phyloP scores from a whole-genome alignment of 2,329 filamentous ascomycete species.

The Cercospora sp. region DNA sequence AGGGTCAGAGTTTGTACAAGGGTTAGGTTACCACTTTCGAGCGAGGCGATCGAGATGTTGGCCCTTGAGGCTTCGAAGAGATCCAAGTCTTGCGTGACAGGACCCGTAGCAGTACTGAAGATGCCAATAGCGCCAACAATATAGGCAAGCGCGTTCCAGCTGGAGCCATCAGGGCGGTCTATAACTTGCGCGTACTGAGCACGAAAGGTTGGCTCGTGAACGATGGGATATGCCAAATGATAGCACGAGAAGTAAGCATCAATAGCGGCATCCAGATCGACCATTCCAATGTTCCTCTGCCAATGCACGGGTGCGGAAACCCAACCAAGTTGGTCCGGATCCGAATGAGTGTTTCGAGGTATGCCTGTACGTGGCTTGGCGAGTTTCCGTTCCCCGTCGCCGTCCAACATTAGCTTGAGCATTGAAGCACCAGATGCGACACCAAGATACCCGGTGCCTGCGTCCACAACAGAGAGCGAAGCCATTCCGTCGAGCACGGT shows the following conservation, averaged over 20 bases:
- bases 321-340: conserved; percentile 22
- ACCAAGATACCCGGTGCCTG: conserved; percentile 49
- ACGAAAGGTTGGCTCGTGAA: conserved; percentile 51
- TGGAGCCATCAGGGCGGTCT: conserved; percentile 44
- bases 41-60: conserved; percentile 48
- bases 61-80: conserved; percentile 49
- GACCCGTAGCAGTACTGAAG: conserved; percentile 42
- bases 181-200: conserved; percentile 49
- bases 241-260: conserved; percentile 52
- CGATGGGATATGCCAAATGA: conserved; percentile 50
- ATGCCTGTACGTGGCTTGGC: conserved; percentile 1
- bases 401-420: conserved; percentile 38
- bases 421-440: conserved; percentile 50
- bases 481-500: conserved; percentile 38
- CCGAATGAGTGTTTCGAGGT: conserved; percentile 3
- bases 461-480: conserved; percentile 36
- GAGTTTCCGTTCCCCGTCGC: conserved; percentile 19
- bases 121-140: conserved; percentile 49
- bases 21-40: conserved; percentile 52
- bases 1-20: conserved; percentile 51
- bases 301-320: conserved; percentile 28
- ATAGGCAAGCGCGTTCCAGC: conserved; percentile 50
- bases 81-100: conserved; percentile 46
- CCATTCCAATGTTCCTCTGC: conserved; percentile 31
- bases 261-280: conserved; percentile 34